Evolutionary conservation across 306 rosid genomes (phyloP).

Genomic region (Prunus padus): DNA sequence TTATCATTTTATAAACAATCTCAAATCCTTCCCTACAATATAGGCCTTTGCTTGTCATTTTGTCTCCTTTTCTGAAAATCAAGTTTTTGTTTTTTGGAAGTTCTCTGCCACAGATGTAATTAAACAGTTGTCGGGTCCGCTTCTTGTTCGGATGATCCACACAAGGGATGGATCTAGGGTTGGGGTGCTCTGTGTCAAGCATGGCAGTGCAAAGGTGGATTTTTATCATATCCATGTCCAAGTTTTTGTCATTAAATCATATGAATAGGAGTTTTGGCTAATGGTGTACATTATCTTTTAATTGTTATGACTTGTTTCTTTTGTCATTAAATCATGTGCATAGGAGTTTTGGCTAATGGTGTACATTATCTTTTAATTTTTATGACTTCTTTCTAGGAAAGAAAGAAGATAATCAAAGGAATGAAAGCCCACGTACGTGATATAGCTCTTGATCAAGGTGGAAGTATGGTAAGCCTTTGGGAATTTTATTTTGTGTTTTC

Average conservation of each 20-base stretch:
- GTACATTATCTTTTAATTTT: slow-evolving; percentile 14
- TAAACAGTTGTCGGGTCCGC: slow-evolving; percentile 73
- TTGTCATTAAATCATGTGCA: background rate
- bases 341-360: slow-evolving; percentile 21
- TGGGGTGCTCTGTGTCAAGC: slow-evolving; percentile 79
- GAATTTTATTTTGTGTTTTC: background rate
- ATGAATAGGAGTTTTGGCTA: slow-evolving; percentile 11
- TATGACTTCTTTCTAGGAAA: slow-evolving; percentile 58
- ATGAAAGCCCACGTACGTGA: slow-evolving; percentile 64
- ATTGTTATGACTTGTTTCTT: too few relatives aligned
- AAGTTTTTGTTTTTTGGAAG: slow-evolving; percentile 44
- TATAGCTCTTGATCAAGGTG: slow-evolving; percentile 75
- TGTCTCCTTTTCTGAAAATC: slow-evolving; percentile 35
- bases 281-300: slow-evolving; percentile 19
- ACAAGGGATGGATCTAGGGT: slow-evolving; percentile 86
- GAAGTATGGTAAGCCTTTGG: slow-evolving; percentile 64
- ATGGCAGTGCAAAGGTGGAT: slow-evolving; percentile 85
- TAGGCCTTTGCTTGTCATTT: slow-evolving; percentile 7
- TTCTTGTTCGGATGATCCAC: slow-evolving; percentile 78
- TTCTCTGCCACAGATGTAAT: slow-evolving; percentile 77
- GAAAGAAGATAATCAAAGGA: slow-evolving; percentile 95
- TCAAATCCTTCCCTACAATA: background rate
- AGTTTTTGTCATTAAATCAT: background rate
- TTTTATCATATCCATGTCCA: background rate
- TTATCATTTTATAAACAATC: background rate